Evolutionary conservation across 805 yeast species (phyloP).

Genomic region (Barnettozyma sucrosica): DNA sequence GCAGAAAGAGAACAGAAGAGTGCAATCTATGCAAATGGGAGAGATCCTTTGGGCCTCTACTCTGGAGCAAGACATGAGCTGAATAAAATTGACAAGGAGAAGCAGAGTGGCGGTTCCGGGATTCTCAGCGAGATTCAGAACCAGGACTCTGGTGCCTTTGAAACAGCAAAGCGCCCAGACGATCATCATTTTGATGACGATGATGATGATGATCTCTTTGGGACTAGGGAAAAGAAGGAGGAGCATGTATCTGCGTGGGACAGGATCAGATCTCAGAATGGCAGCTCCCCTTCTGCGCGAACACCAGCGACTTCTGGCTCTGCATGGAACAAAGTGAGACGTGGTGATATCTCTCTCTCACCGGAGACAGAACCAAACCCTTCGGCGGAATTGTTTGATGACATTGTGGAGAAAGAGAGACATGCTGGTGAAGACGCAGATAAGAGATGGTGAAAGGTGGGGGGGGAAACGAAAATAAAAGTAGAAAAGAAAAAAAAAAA

Average conservation of each 20-base stretch:
- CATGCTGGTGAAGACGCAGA: conserved; percentile 14
- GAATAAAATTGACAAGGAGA: conserved; percentile 10
- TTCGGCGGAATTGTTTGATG: conserved; percentile 20
- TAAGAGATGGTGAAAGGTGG: conserved; percentile 13
- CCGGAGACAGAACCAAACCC: neutral
- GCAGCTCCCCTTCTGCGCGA: conserved; percentile 2
- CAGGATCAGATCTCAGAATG: conserved; percentile 28
- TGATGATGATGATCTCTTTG: conserved; percentile 24
- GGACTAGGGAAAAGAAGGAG: neutral
- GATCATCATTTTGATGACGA: neutral
- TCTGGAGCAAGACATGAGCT: conserved; percentile 28
- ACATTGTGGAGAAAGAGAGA: conserved; percentile 24
- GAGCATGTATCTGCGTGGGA: conserved; percentile 33
- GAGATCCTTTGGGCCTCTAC: conserved; percentile 34
- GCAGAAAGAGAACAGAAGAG: conserved; percentile 10
- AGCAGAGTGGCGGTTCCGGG: neutral
- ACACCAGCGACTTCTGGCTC: conserved; percentile 6
- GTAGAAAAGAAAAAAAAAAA: no score
- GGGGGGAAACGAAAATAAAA: no score
- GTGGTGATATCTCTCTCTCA: neutral
- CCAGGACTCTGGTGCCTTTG: neutral
- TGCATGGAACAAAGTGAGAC: conserved; percentile 30
- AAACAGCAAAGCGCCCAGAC: neutral
- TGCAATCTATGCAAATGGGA: conserved; percentile 27
- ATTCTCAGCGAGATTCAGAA: neutral